Evolutionary conservation across 305 asterid species (phyloP).

Genomic region (Solanum hybrid): DNA sequence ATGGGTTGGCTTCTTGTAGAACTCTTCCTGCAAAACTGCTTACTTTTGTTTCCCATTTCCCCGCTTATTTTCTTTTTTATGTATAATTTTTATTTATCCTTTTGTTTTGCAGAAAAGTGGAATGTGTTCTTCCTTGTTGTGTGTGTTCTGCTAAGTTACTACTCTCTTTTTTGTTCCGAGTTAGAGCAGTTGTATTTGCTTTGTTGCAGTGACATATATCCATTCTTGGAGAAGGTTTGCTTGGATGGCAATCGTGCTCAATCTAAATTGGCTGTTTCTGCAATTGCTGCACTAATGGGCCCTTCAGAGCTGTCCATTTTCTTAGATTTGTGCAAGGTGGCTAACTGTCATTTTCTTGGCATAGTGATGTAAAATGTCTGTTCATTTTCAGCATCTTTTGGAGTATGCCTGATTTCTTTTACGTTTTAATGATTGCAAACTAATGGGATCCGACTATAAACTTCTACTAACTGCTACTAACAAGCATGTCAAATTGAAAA

Average conservation of each 20-base stretch:
- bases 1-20: not conserved
- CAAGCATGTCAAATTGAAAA: not conserved
- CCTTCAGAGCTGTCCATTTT: constrained; percentile 39
- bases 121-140: not conserved
- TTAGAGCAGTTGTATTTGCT: not conserved
- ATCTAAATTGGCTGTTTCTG: constrained; percentile 77
- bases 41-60: not conserved
- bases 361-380: not conserved
- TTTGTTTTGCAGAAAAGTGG: not conserved
- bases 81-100: not conserved
- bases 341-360: not conserved
- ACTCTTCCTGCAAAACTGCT: not conserved
- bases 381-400: not conserved
- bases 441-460: not conserved
- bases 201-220: constrained; percentile 53
- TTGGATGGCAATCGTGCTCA: constrained; percentile 68
- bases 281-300: constrained; percentile 52
- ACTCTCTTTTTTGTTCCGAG: not conserved
- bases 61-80: not conserved
- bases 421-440: not conserved
- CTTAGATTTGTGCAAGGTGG: constrained; percentile 66
- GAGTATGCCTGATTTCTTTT: not conserved
- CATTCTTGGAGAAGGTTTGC: constrained; percentile 67
- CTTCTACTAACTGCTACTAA: not conserved
- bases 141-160: not conserved